Base-by-base conservation (phyloP, 306 rosid species). In the Quercus suber region DNA sequence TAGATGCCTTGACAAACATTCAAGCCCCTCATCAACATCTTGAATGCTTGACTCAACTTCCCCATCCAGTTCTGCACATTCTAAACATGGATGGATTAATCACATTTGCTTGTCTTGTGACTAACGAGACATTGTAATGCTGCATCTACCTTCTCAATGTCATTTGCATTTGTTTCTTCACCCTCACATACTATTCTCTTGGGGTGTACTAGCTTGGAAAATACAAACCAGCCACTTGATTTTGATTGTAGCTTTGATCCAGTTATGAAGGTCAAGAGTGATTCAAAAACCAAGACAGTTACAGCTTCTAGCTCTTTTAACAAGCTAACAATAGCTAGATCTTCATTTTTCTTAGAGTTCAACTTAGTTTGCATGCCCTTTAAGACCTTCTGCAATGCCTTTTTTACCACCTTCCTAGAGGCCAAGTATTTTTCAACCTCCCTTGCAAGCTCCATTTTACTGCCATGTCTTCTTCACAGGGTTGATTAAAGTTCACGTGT, bases 331-430 rank as follows among this genome's bases (percentile, higher is more conserved):
- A 87, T 56, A 7, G 51, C 74, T 5, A 57, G 83, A 55, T 82
- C 79, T 9, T 78, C 85, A 55, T 80, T 84, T 71, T 59, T 79
- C 57, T 68, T 69, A 17, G 87, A 82, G 63, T 58, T 74, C 19
- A 77, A 64, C 49, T 74, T 87, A 59, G 69, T 73, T 80, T 84
- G 84, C 69, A 74, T 84, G 55, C 28, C 23, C 70, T 74, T 67
- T 3, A 74, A 74, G 74, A 74, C 69, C 75, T 81, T 78, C 69
- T 68, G 74, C 41, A 87, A 55, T 52, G 81, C 83, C 73, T 84
- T 84, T 37, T 75, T 87, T 1, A 84, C 90, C 30, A 87, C 63
- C 81, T 87, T 87, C 81, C 90, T 84, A 56, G 90, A 87, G 76
- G 86, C 83, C 85, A 82, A 57, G 77, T 82, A 87, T 77, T 87